Percentiles rank a stretch among this genome's conserved stretches.
Conservation (phyloP, 306 rosid species). For the Castanopsis chinensis region DNA sequence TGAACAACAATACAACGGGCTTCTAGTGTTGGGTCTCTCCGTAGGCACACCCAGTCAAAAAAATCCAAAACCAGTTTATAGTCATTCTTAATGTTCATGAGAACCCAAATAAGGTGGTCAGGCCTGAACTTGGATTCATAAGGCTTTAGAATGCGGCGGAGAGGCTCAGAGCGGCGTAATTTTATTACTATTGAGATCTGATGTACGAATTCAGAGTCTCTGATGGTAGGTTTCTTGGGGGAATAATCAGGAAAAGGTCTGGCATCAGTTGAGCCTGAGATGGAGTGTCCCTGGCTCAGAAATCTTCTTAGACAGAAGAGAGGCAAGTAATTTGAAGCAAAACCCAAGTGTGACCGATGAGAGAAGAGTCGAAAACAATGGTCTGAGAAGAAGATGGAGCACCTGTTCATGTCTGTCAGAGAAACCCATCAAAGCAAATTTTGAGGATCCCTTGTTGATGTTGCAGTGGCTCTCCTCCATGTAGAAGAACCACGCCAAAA, state of each 20-base stretch:
- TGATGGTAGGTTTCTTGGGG: slow-evolving; percentile 56
- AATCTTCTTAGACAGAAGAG: slow-evolving; percentile 17
- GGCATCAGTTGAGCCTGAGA: slow-evolving; percentile 32
- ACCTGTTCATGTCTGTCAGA: slow-evolving; percentile 57
- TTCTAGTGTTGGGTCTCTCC: slow-evolving; percentile 55
- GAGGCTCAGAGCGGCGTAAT: slow-evolving; percentile 66
- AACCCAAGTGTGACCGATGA: slow-evolving; percentile 4
- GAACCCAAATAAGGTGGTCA: slow-evolving; percentile 71
- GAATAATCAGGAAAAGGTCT: slow-evolving; percentile 90
- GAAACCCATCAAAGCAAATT: slow-evolving; percentile 39
- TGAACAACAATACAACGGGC: slow-evolving; percentile 72
- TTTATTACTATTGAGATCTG: slow-evolving; percentile 56
- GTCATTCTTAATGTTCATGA: slow-evolving; percentile 55
- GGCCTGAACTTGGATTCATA: slow-evolving; percentile 54
- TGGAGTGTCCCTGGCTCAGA: slow-evolving; percentile 21
- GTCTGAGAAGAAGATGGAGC: slow-evolving; percentile 26
- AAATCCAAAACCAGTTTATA: slow-evolving; percentile 55
- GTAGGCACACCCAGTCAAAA: slow-evolving; percentile 68
- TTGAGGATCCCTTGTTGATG: slow-evolving; percentile 15
- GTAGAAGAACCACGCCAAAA: slow-evolving; percentile 11
- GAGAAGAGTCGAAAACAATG: slow-evolving; percentile 21
- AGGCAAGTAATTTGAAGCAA: slow-evolving; percentile 17
- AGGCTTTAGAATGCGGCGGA: slow-evolving; percentile 54
- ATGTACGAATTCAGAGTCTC: slow-evolving; percentile 61
- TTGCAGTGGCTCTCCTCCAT: slow-evolving; percentile 19